Base-by-base conservation (phyloP, 192 early-diverging fungal species). In the Lobosporangium transversale region DNA sequence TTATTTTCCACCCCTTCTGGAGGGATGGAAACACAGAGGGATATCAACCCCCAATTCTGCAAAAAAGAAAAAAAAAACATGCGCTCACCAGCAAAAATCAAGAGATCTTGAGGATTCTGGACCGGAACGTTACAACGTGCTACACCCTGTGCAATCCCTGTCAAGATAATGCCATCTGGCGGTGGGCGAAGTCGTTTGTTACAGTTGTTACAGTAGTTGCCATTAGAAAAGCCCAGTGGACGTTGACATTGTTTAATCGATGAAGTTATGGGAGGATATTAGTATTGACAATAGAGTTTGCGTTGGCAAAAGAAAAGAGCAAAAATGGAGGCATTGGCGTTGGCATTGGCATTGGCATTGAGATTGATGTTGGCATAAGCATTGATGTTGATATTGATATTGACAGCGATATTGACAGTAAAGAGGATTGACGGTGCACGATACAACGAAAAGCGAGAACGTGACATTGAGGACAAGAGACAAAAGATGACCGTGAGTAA, bases 71-170 rank as follows among this genome's bases (percentile, higher is more conserved):
- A 55, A n/a, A 10, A 33, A 1, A 18, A 32, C n/a, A 17, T 30
- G 17, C 14, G n/a, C 59, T 49, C 26, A 62, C 60, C 60, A 42
- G 60, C 60, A 62, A 62, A 62, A 48, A 62, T 40, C 60, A 62
- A 42, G 14, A 62, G 60, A 36, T 62, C 60, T 9, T 62, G 60
- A 11, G 33, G 37, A 33, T 30, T 52, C 2, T 40, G n/a, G 0
- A 7, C 43, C 11, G 12, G 60, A n/a, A 62, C 60, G 49, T 42
- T 62, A 43, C 49, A 27, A 29, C 48, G 48, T 18, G 60, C 60
- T 5, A 42, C 29, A 10, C 60, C 60, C n/a, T 62, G 60, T 11
- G 60, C 60, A 12, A 62, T 62, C 42, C 60, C 60, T 3, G 33
- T 52, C 1, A 52, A 26, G 35, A 48, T 36, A 11, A 10, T 26